Base-by-base conservation (phyloP, 2,329 filamentous ascomycete species). In the Pezicula radicicola region DNA sequence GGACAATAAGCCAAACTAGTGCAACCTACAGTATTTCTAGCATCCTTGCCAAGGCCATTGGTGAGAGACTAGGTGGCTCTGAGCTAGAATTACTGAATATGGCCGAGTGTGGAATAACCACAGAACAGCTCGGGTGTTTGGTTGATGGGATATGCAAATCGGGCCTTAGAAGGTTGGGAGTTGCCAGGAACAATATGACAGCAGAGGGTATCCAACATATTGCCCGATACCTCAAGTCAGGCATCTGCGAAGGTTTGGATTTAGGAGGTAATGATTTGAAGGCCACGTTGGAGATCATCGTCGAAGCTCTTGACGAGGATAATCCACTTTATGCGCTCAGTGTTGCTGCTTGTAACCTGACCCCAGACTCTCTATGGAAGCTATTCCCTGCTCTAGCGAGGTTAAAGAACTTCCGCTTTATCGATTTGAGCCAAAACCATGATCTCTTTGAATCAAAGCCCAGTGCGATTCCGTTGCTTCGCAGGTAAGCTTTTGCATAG, bases 381-480 rank as follows among this genome's bases (percentile, higher is more conserved):
- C 75, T 97, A 12, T 78, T 97, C 47, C 90, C 91, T 4, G 83
- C 83, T 6, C 72, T 97, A 49, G 77, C 80, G 25, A 83, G 79
- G 58, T 74, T 97, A 51, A 77, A 79, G 2, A 82, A 87, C 57
- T 87, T 97, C 65, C 85, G 89, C 18, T 97, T 97, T 66, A 83
- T 99, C 53, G 94, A 97, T 67, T 75, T 99, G 35, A 96, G 91
- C 5, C 91, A 96, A 63, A 97, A 97, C 61, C 88, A 80, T 30
- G 84, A 83, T 18, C 76, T 99, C 15, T 96, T 96, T 66, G 80
- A 84, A 48, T 76, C 77, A 3, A 77, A 87, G 40, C 85, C 88
- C n/a, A 91, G 83, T 63, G 88, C 89, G 2, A 77, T 94, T 33
- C 79, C 81, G 4, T 72, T 91, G 3, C 76, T 97, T 50, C 80